Percentiles rank a stretch among this genome's conserved stretches.
Conservation (phyloP, 129 eudicot species). For the Artemisia tridentata region DNA sequence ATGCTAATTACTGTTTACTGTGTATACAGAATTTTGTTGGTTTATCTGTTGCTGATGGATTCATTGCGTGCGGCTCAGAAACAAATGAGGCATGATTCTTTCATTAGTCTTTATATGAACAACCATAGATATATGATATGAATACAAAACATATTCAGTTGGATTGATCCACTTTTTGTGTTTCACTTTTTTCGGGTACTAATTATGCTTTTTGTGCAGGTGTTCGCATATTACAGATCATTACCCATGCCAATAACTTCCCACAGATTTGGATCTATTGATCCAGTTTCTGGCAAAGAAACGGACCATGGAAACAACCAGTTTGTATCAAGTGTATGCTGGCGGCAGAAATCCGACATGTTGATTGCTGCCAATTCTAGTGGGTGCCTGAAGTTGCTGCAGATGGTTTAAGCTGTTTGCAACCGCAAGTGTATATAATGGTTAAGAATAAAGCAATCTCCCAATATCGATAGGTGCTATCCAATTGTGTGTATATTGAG, state of each 20-base stretch:
- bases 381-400: conserved; percentile 73
- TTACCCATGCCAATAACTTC: conserved; percentile 92
- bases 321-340: conserved; percentile 93
- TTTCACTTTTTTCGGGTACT: neutral
- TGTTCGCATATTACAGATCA: conserved; percentile 70
- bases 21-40: conserved; percentile 49
- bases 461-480: neutral
- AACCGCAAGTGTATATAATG: conserved; percentile 2
- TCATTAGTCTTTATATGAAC: neutral
- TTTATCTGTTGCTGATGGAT: conserved; percentile 52
- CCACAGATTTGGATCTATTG: conserved; percentile 75
- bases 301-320: conserved; percentile 73
- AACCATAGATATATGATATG: neutral
- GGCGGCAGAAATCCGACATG: conserved; percentile 76
- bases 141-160: neutral
- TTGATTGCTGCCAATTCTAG: conserved; percentile 87
- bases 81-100: conserved; percentile 37
- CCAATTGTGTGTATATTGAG: conserved; percentile 19
- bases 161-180: neutral
- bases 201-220: conserved; percentile 34
- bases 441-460: conserved; percentile 6
- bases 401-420: conserved; percentile 39
- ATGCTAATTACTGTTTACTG: neutral
- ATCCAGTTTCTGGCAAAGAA: conserved; percentile 80
- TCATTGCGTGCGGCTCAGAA: conserved; percentile 53